A percentile compares a stretch with the other conserved stretches of the same genome.
Evolutionary conservation across 805 yeast genomes (phyloP).

Genomic region (Metahyphopichia silvanorum): DNA sequence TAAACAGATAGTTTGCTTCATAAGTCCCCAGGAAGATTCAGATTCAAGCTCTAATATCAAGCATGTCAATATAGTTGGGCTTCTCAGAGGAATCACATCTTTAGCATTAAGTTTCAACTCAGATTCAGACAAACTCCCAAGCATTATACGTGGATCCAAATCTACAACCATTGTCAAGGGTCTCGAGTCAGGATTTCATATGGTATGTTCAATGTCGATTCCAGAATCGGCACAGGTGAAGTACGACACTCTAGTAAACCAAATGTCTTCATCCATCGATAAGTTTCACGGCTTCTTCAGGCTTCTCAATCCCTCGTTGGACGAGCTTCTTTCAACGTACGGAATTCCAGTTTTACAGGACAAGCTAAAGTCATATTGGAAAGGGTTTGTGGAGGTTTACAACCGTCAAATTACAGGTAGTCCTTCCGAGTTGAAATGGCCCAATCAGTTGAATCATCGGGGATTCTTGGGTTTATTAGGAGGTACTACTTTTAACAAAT

Average conservation of each 20-base stretch:
- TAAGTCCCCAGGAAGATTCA: conserved; percentile 18
- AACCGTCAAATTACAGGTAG: conserved; percentile 17
- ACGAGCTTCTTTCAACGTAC: conserved; percentile 11
- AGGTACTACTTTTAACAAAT: conserved; percentile 19
- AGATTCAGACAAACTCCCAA: conserved; percentile 4
- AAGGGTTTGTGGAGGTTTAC: conserved; percentile 20
- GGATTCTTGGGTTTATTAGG: conserved; percentile 33
- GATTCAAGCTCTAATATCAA: too few relatives aligned
- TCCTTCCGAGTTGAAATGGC: conserved; percentile 30
- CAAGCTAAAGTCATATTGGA: conserved; percentile 25
- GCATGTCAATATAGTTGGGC: conserved; percentile 31
- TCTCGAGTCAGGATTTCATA: conserved; percentile 20
- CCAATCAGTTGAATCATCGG: conserved; percentile 28
- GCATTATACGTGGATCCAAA: conserved; percentile 21
- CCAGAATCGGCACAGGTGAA: conserved; percentile 9
- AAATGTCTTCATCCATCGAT: conserved; percentile 19
- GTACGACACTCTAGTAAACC: conserved; percentile 19
- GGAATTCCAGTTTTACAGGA: conserved; percentile 13
- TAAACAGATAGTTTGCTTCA: conserved; percentile 32
- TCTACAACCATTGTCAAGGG: conserved; percentile 22
- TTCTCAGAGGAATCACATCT: conserved; percentile 34
- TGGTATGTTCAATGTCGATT: conserved; percentile 25
- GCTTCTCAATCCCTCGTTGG: conserved; percentile 24
- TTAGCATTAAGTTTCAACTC: conserved; percentile 23
- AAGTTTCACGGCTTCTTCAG: conserved; percentile 22